Evolutionary conservation across 1,284 basidiomycete genomes (phyloP), one percentile per base, ranked within the genome.

Genomic region (Malassezia globosa): DNA sequence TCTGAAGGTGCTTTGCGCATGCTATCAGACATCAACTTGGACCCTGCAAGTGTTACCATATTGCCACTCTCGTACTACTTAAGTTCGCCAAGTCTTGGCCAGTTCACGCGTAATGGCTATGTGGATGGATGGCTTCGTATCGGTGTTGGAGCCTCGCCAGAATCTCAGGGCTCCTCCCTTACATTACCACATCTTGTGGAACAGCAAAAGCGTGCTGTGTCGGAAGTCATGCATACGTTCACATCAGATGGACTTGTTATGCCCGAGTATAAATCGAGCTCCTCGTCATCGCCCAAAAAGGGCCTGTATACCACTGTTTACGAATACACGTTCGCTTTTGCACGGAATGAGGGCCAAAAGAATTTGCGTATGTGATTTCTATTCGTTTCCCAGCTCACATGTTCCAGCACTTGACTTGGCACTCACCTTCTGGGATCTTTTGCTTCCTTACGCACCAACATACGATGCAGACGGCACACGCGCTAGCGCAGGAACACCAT

Each of bases 241-340:
- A 22, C 42, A 24, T 36, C 49, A 8, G 61, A 70, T 47, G 55
- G 47, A 21, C 53, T 59, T 6, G 48, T 66, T 1, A 46, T 52
- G 7, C 53, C 56, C 1, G 19, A 8, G 11, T 34, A 24, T 7
- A 33, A 16, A 13, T 5, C 29, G 37, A 29, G 29, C 11, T 21
- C 19, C 4, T 11, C 21, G 2, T 16, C 22, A 8, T 22, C 43
- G 13, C 31, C 27, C 7, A 38, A 47, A 26, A 60, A 56, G 40
- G 63, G 64, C 1, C 51, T 69, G 8, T 96, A 92, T 75, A 80
- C 79, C 56, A 80, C 81, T 56, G 86, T 95, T 8, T 97, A 96
- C 75, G 80, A 79, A 59, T 84, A 83, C 72, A 85, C 87, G 0
- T 97, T 95, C 66, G 80, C 83, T 54, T 87, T 95, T 72, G 84